Conservation (phyloP, 805 yeast genomes). For the Ogataea siamensis region DNA sequence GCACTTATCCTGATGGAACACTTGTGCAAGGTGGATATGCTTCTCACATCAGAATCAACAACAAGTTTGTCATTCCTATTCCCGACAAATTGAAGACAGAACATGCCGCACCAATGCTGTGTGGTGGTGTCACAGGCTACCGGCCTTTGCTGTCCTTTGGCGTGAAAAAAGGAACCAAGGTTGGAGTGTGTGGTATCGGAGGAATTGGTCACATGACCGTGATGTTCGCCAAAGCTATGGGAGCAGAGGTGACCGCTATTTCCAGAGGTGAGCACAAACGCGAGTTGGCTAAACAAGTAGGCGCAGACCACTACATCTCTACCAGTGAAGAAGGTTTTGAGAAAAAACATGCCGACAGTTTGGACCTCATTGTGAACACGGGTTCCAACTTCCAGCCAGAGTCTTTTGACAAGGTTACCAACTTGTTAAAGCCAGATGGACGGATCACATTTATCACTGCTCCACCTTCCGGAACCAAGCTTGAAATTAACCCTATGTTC, state of each 20-base stretch:
- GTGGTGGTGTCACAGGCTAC: background rate
- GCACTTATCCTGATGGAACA: constrained; percentile 2
- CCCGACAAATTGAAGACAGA: background rate
- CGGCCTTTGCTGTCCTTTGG: background rate
- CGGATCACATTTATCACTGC: no score
- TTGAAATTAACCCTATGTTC: no score
- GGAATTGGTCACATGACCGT: constrained; percentile 36
- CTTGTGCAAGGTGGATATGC: background rate
- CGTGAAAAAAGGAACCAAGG: background rate
- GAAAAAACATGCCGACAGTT: background rate
- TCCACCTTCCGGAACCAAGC: no score
- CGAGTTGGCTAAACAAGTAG: background rate
- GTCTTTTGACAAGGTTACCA: background rate
- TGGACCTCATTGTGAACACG: background rate
- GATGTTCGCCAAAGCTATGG: constrained; percentile 57
- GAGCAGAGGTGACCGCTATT: constrained; percentile 59
- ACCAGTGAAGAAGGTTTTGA: background rate
- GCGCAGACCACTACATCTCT: background rate
- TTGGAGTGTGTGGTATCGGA: background rate
- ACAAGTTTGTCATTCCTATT: background rate
- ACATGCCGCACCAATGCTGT: background rate
- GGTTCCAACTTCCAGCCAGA: background rate
- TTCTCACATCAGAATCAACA: background rate
- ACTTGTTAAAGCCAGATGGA: no score
- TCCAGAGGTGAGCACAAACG: constrained; percentile 38